phyloP scores from a whole-genome alignment of 2,329 filamentous ascomycete species.

The Ophiostoma sp. region DNA sequence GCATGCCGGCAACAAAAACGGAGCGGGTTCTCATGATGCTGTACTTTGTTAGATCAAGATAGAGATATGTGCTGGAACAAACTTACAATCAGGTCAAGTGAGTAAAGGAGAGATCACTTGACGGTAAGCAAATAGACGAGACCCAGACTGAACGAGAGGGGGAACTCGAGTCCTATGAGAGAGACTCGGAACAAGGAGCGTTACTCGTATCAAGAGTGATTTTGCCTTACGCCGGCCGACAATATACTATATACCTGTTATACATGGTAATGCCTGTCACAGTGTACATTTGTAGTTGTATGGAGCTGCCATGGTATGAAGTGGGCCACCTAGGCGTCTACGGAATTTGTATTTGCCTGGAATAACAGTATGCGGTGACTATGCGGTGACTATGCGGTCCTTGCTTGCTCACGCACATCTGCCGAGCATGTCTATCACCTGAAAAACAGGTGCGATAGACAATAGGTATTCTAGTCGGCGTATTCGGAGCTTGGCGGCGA shows the following conservation, averaged over 20 bases:
- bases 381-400: background rate
- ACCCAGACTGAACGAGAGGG: background rate
- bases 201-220: background rate
- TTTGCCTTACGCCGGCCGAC: background rate
- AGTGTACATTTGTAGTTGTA: background rate
- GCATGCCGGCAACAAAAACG: background rate
- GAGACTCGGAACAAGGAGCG: background rate
- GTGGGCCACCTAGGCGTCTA: background rate
- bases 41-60: background rate
- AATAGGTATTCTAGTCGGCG: background rate
- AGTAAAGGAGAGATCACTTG: constrained; percentile 8
- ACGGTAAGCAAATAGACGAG: background rate
- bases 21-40: background rate
- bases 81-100: constrained; percentile 2
- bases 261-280: background rate
- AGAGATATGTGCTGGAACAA: background rate
- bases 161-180: background rate
- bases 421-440: background rate
- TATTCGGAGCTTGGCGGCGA: background rate
- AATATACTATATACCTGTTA: background rate
- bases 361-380: background rate
- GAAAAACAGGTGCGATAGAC: background rate
- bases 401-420: background rate
- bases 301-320: background rate
- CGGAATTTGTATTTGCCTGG: background rate